Evolutionary conservation across 441 rosid genomes (phyloP).

Genomic region (Aleurites moluccanus): DNA sequence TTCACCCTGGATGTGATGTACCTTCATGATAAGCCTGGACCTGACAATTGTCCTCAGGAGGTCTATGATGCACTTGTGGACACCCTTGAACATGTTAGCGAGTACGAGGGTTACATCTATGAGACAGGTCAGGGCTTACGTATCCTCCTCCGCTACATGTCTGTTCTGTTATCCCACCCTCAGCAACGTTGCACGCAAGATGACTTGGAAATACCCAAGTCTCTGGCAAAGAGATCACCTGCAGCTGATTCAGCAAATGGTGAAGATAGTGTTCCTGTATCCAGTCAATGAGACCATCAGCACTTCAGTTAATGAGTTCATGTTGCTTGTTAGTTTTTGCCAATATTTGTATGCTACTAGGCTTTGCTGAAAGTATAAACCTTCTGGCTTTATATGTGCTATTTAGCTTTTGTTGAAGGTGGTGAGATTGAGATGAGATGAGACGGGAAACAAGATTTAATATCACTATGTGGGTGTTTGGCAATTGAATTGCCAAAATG

Average conservation of each 20-base stretch:
- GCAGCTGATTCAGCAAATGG: constrained; percentile 44
- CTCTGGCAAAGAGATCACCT: constrained; percentile 59
- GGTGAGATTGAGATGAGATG: neutral
- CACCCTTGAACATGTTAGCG: constrained; percentile 73
- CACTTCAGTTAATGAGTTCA: neutral
- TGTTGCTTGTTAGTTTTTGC: constrained; percentile 4
- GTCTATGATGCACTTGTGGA: constrained; percentile 79
- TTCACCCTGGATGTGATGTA: constrained; percentile 93
- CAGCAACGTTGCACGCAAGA: constrained; percentile 89
- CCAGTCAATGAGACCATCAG: constrained; percentile 42
- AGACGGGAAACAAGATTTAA: too few species aligned
- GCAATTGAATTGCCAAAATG: too few species aligned
- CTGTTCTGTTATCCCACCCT: constrained; percentile 69
- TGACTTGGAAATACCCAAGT: constrained; percentile 68
- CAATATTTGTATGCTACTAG: constrained; percentile 8
- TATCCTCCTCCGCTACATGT: constrained; percentile 61
- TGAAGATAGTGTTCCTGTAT: constrained; percentile 44
- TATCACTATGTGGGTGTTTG: too few species aligned
- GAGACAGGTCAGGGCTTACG: constrained; percentile 86
- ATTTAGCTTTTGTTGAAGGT: constrained; percentile 10
- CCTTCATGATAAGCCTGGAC: constrained; percentile 89
- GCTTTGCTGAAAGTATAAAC: constrained; percentile 5
- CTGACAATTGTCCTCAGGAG: constrained; percentile 86
- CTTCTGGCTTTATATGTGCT: constrained; percentile 11
- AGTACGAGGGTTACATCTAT: constrained; percentile 78